A percentile compares a stretch with the other conserved stretches of the same genome.
These are phyloP conservation scores for Yamadazyma oceani DNA, from an alignment of 1,139 yeast species.

Conservation along the genomic window DNA sequence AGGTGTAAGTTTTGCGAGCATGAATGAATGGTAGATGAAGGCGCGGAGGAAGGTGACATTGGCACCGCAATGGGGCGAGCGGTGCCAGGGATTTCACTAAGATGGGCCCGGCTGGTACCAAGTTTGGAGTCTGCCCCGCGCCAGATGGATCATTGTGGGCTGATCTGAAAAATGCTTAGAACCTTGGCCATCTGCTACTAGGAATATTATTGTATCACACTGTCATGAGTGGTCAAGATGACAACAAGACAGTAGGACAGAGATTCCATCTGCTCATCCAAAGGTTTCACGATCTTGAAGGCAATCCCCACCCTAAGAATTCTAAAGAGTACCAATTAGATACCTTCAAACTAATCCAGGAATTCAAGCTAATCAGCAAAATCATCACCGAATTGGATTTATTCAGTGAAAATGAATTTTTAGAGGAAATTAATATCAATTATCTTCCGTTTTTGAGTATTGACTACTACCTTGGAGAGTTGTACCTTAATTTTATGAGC, in stretches of 20 bases:
- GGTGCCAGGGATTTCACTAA: too few relatives aligned
- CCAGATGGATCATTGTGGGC: too few relatives aligned
- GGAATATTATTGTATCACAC: too few relatives aligned
- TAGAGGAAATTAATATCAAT: conserved; percentile 56
- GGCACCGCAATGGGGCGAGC: too few relatives aligned
- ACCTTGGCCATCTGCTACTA: too few relatives aligned
- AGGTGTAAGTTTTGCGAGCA: not conserved
- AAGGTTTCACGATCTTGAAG: conserved; percentile 10
- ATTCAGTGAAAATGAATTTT: conserved; percentile 60
- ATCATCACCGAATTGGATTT: conserved; percentile 37
- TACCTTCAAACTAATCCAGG: conserved; percentile 22
- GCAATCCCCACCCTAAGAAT: conserved; percentile 20
- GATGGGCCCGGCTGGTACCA: too few relatives aligned
- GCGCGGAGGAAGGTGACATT: too few relatives aligned
- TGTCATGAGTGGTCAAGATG: not conserved
- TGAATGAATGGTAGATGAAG: too few relatives aligned
- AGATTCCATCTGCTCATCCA: conserved; percentile 18
- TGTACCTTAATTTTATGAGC: conserved; percentile 19
- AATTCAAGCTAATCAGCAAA: conserved; percentile 27
- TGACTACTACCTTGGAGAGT: conserved; percentile 50
- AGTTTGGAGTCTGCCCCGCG: too few relatives aligned
- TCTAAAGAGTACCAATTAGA: conserved; percentile 25
- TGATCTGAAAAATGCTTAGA: too few relatives aligned
- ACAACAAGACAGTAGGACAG: conserved; percentile 19
- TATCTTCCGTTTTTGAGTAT: conserved; percentile 55